These are phyloP conservation scores for Gracilaria gracilis DNA, from an alignment of 23 red algal genomes.

Conservation along the genomic window DNA sequence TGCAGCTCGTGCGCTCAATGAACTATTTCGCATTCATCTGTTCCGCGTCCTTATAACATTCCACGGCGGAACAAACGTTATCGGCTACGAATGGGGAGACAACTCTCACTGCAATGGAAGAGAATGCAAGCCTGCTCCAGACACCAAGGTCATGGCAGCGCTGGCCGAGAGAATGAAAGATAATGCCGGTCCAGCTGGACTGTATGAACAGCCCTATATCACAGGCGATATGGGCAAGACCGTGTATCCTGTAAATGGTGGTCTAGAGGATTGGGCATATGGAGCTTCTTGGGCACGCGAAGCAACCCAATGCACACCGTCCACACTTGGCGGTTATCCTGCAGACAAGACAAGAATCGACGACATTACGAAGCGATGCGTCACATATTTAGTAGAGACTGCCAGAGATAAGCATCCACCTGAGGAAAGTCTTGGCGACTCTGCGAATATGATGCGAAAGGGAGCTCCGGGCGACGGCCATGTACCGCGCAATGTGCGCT, in stretches of 20 bases:
- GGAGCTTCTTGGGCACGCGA: constrained; percentile 81
- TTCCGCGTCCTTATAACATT: constrained; percentile 91
- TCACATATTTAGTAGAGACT: constrained; percentile 95
- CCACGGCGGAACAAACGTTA: constrained; percentile 95
- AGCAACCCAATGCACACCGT: constrained; percentile 62
- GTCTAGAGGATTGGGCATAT: constrained; percentile 99
- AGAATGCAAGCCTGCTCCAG: constrained; percentile 78
- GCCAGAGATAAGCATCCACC: constrained; percentile 76
- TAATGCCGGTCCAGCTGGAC: constrained; percentile 69
- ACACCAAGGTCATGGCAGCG: constrained; percentile 74
- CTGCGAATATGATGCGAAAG: constrained; percentile 26
- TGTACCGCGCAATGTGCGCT: constrained; percentile 92
- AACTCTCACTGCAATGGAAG: constrained; percentile 72
- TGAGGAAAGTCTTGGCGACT: constrained; percentile 73
- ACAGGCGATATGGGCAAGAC: constrained; percentile 93
- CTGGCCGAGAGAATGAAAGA: constrained; percentile 62
- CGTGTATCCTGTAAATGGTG: constrained; percentile 95
- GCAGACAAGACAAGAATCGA: constrained; percentile 50
- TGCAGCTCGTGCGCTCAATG: constrained; percentile 84
- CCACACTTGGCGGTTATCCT: constrained; percentile 68
- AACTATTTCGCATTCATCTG: constrained; percentile 80
- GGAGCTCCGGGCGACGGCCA: constrained; percentile 83
- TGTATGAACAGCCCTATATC: constrained; percentile 64
- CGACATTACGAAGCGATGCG: constrained; percentile 51
- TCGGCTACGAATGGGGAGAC: constrained; percentile 99